phyloP scores from a whole-genome alignment of 768 basidiomycete genomes.

The Tricholoma terreum region DNA sequence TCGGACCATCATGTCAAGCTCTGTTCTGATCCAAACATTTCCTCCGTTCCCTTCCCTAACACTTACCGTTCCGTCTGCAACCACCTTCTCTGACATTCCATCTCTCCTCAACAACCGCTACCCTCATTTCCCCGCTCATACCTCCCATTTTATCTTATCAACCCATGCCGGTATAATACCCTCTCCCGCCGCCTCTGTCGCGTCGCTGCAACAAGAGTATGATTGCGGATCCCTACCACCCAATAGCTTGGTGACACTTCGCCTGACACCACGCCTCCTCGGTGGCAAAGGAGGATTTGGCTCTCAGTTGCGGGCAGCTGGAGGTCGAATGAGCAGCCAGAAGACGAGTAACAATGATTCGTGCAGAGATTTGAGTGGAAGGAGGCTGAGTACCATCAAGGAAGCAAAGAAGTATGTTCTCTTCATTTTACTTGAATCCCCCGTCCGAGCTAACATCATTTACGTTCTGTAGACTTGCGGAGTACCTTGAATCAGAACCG shows the following conservation, averaged over 20 bases:
- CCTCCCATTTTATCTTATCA: constrained; percentile 30
- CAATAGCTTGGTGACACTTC: constrained; percentile 53
- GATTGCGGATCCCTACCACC: constrained; percentile 14
- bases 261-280: constrained; percentile 68
- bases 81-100: constrained; percentile 29
- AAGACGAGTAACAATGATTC: constrained; percentile 95
- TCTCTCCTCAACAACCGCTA: constrained; percentile 33
- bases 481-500: constrained; percentile 83
- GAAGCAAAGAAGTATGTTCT: constrained; percentile 86
- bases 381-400: constrained; percentile 90
- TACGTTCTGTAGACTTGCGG: constrained; percentile 56
- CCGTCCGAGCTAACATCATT: background rate
- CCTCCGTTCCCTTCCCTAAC: constrained; percentile 36
- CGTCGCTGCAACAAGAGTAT: constrained; percentile 19
- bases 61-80: constrained; percentile 27
- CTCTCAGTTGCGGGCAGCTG: constrained; percentile 92
- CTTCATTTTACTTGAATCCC: background rate
- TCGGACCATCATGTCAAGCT: constrained; percentile 18
- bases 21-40: constrained; percentile 39
- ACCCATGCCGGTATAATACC: constrained; percentile 37
- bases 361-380: constrained; percentile 87
- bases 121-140: constrained; percentile 30
- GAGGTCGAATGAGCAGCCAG: constrained; percentile 95
- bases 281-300: constrained; percentile 99
- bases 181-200: constrained; percentile 21